Conservation (phyloP, 2,329 filamentous ascomycete species). For the Alternaria sp. region DNA sequence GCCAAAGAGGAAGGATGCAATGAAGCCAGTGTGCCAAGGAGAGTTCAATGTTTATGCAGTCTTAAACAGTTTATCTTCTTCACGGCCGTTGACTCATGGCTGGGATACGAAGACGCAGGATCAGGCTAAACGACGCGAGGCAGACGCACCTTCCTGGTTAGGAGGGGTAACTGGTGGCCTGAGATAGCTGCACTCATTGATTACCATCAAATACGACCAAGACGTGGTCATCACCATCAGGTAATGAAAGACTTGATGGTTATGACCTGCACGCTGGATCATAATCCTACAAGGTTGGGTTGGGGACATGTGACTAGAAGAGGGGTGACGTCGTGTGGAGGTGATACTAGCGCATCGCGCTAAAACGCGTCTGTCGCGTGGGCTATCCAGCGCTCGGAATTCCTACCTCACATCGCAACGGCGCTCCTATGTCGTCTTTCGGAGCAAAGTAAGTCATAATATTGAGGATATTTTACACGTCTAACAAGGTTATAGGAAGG, state of each 20-base stretch:
- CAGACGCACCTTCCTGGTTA: constrained; percentile 15
- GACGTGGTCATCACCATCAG: not conserved
- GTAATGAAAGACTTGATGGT: not conserved
- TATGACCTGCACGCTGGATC: not conserved
- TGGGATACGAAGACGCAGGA: not conserved
- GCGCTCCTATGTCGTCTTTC: constrained; percentile 33
- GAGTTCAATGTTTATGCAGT: not conserved
- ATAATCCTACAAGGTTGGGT: not conserved
- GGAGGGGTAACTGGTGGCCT: constrained; percentile 12
- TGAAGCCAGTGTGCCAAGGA: not conserved
- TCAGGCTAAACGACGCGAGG: not conserved
- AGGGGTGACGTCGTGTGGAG: constrained; percentile 20
- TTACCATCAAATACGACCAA: not conserved
- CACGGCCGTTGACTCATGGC: not conserved
- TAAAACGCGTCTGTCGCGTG: constrained; percentile 37
- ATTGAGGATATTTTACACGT: not conserved
- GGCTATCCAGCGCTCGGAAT: constrained; percentile 11
- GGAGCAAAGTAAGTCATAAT: constrained; percentile 32
- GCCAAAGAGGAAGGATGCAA: not conserved
- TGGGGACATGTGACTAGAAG: constrained; percentile 1
- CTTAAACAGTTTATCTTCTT: not conserved
- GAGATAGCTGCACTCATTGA: not conserved
- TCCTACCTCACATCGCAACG: constrained; percentile 15
- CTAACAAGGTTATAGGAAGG: constrained; percentile 38
- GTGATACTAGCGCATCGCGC: constrained; percentile 29